These are phyloP conservation scores for Pleodorina starrii DNA, from an alignment of 139 green algal genomes.

Conservation along the genomic window DNA sequence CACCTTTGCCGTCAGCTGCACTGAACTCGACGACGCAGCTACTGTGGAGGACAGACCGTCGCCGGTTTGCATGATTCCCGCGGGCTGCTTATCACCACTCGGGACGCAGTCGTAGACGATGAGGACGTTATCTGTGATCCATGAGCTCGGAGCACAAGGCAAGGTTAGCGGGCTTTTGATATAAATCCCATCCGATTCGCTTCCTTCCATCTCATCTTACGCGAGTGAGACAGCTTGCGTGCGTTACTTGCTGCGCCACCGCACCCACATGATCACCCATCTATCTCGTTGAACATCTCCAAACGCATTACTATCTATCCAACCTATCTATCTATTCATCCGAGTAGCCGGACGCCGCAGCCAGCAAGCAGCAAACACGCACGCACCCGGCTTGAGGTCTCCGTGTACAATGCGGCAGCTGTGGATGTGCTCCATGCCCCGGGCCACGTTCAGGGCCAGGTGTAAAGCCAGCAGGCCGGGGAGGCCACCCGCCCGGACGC, in stretches of 20 bases:
- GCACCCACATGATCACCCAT: too few species aligned
- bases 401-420: not conserved
- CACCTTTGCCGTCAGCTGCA: not conserved
- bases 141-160: too few species aligned
- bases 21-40: not conserved
- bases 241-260: too few species aligned
- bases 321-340: too few species aligned
- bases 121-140: not conserved
- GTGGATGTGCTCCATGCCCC: conserved; percentile 5
- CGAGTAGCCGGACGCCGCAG: too few species aligned
- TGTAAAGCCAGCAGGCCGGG: not conserved
- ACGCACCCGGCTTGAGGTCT: not conserved
- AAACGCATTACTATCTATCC: too few species aligned
- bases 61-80: not conserved
- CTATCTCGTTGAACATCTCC: too few species aligned
- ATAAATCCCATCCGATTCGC: too few species aligned
- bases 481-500: not conserved
- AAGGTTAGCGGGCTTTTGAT: too few species aligned
- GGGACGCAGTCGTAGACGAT: not conserved
- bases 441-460: not conserved
- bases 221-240: too few species aligned
- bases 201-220: too few species aligned
- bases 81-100: not conserved
- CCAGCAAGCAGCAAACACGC: too few species aligned
- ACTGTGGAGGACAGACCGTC: not conserved